These are phyloP conservation scores for Phytopythium kandeliae DNA, from an alignment of 352 stramenopile species.

Conservation along the genomic window DNA sequence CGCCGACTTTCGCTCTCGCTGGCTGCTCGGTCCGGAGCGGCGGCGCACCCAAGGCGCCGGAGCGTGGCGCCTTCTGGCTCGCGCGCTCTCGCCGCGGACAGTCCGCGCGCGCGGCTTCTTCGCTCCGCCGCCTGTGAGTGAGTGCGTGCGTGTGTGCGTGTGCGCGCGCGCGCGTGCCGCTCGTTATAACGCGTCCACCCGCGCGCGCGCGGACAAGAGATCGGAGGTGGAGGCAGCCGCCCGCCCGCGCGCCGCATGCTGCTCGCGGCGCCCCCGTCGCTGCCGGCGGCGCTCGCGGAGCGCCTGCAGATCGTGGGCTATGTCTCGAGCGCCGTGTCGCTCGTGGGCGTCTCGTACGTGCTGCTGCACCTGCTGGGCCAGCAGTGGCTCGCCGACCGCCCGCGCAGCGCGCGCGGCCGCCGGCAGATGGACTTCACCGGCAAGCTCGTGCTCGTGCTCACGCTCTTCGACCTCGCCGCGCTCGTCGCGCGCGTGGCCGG, in stretches of 20 bases:
- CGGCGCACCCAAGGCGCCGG: neutral
- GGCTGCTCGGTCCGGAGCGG: neutral
- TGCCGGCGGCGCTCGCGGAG: slow-evolving; percentile 19
- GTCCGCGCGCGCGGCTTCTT: neutral
- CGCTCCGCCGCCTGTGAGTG: too few relatives aligned
- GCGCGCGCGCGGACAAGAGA: too few relatives aligned
- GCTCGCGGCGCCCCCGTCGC: slow-evolving; percentile 10
- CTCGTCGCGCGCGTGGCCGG: slow-evolving; percentile 52
- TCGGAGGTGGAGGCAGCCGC: too few relatives aligned
- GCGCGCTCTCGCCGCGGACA: neutral
- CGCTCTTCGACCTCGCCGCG: slow-evolving; percentile 59
- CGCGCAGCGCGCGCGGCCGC: slow-evolving; percentile 9
- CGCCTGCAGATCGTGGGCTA: slow-evolving; percentile 39
- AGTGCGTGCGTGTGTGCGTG: too few relatives aligned
- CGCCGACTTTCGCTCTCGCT: neutral
- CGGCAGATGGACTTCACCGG: slow-evolving; percentile 56
- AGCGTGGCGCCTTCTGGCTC: neutral
- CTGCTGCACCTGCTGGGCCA: slow-evolving; percentile 51
- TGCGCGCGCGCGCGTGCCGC: neutral
- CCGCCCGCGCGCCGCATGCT: too few relatives aligned
- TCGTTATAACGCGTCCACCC: too few relatives aligned
- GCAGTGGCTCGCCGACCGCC: slow-evolving; percentile 11
- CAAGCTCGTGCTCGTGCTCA: slow-evolving; percentile 63
- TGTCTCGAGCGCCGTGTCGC: slow-evolving; percentile 43
- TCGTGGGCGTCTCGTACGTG: slow-evolving; percentile 60